Evolutionary conservation across 805 yeast species (phyloP), one percentile per base, ranked within the genome.

Genomic region (Clavispora vitiphila): DNA sequence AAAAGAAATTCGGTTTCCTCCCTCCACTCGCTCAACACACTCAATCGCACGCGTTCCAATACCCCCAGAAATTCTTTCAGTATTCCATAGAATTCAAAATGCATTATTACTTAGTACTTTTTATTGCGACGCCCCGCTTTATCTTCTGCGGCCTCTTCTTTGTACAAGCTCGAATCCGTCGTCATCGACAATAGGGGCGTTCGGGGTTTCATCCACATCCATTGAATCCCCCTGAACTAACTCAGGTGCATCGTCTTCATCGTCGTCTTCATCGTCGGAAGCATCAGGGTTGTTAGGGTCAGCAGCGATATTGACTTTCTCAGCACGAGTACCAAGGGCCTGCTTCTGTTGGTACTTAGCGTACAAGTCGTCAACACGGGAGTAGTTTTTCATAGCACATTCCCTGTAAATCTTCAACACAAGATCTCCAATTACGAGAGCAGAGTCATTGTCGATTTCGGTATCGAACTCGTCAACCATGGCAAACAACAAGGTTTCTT

Each of bases 401-500:
- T 86, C 80, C 48, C 75, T 76, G 65, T 87, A 91, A 15, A 81
- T 57, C 40, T 76, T 73, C 41, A 89, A 61, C 16, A 93, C 74
- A 43, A 74, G 72, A 36, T 74, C 78, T 4, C 91, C 95, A 24
- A 87, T 77, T 7, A 78, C 77, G 41, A 83, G 71, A 0, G 96
- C 91, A 8, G 95, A 80, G 52, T 87, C 96, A 58, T 91, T 96
- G 55, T 93, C 97, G 34, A 93, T 78, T 34, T 80, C 75, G 8
- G 83, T 84, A 44, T 88, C 97, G 56, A 91, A 93, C 62, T 93
- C 99, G 64, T 91, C 99, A 45, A 81, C 80, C 96, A 93, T 87
- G 20, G 95, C 93, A 57, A 85, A 84, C 39, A 85, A 68, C 45
- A 93, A 67, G 14, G 95, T 78, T 56, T 86, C 96, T 64, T 93